Percentiles rank a stretch among this genome's conserved stretches.
Evolutionary conservation across 2,329 filamentous ascomycete genomes (phyloP).

Genomic region (Scedosporium apiospermum): DNA sequence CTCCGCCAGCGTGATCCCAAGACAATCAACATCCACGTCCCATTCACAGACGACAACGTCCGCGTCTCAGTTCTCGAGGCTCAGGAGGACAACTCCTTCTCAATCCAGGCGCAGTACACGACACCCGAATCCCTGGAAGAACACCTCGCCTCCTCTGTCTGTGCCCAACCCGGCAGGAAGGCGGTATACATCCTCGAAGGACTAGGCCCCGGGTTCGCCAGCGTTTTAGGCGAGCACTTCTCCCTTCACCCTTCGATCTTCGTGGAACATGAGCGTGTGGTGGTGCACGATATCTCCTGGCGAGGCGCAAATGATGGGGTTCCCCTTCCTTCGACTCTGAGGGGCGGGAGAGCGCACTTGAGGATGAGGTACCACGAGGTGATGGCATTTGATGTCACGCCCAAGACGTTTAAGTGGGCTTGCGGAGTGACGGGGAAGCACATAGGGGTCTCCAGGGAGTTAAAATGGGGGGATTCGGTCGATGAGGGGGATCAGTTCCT

Average conservation of each 20-base stretch:
- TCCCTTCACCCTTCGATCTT: slow-evolving; percentile 15
- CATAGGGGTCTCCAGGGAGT: slow-evolving; percentile 13
- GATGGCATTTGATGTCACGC: slow-evolving; percentile 12
- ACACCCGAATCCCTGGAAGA: neutral
- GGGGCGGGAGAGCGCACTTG: slow-evolving; percentile 9
- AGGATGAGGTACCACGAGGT: slow-evolving; percentile 15
- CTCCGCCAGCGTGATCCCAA: slow-evolving; percentile 14
- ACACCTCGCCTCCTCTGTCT: neutral
- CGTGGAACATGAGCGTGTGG: slow-evolving; percentile 16
- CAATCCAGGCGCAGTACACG: slow-evolving; percentile 4
- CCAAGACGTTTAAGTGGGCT: slow-evolving; percentile 13
- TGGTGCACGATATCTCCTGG: slow-evolving; percentile 13
- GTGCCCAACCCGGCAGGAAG: neutral
- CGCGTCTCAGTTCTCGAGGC: slow-evolving; percentile 11
- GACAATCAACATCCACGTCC: slow-evolving; percentile 10
- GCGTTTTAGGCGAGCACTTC: slow-evolving; percentile 13
- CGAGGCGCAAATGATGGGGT: slow-evolving; percentile 15
- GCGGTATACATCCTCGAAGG: slow-evolving; percentile 15
- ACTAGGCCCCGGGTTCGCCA: slow-evolving; percentile 12
- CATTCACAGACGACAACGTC: slow-evolving; percentile 9
- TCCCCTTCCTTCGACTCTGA: slow-evolving; percentile 13
- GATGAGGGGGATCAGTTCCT: slow-evolving; percentile 11
- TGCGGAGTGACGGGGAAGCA: slow-evolving; percentile 15
- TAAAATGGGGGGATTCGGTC: slow-evolving; percentile 7
- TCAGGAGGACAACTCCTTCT: slow-evolving; percentile 2